Conservation (phyloP, 1,284 basidiomycete species). For the Schizophyllum amplum region DNA sequence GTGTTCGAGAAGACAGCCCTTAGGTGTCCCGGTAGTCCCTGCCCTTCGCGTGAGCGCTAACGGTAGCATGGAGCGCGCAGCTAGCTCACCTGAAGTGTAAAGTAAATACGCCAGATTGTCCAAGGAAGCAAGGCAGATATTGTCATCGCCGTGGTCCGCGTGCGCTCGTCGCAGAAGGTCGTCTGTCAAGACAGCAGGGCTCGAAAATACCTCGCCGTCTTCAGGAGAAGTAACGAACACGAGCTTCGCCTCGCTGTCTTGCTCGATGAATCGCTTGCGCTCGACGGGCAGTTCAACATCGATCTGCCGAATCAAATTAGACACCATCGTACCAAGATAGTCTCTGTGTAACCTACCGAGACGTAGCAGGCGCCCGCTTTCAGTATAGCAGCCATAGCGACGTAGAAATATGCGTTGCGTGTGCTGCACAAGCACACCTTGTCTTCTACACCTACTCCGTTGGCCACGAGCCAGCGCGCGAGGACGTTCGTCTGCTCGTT, state of each 20-base stretch:
- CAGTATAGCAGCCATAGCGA: conserved; percentile 1
- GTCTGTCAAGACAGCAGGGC: not conserved
- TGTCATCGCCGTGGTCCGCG: not conserved
- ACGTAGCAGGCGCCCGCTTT: conserved; percentile 5
- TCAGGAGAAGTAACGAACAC: not conserved
- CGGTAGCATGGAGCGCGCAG: too few relatives aligned
- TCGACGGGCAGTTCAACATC: conserved; percentile 2
- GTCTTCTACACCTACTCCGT: not conserved
- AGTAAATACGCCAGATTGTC: conserved; percentile 4
- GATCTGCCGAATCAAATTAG: not conserved
- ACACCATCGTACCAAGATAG: too few relatives aligned
- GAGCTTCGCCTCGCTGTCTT: not conserved
- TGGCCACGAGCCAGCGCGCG: not conserved
- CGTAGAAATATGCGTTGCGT: conserved; percentile 1
- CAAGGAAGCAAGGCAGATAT: conserved; percentile 1
- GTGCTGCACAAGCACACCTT: not conserved
- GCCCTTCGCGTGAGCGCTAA: too few relatives aligned
- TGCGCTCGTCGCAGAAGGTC: not conserved
- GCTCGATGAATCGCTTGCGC: conserved; percentile 1
- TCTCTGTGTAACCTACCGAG: not conserved
- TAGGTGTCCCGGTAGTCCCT: conserved; percentile 5
- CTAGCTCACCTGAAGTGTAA: conserved; percentile 3
- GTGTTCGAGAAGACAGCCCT: conserved; percentile 4
- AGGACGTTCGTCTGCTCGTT: not conserved
- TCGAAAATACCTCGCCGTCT: not conserved